These are phyloP conservation scores for Termitomyces sp. DNA, from an alignment of 768 basidiomycete species.

Conservation along the genomic window DNA sequence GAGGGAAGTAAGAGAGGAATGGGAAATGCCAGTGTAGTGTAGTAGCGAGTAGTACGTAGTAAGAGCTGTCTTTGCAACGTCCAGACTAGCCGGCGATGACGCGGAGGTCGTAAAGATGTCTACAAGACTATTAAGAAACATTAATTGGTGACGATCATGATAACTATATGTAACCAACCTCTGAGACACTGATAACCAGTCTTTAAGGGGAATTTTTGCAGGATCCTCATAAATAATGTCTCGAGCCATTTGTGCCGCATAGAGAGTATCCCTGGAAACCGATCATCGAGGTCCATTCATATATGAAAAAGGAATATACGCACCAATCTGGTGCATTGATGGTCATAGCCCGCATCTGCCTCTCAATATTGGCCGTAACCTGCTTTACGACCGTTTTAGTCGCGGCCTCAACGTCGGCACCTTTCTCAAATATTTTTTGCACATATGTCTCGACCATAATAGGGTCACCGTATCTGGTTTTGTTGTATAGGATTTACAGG, in stretches of 20 bases:
- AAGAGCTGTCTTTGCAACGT: not conserved
- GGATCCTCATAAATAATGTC: not conserved
- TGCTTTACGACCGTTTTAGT: not conserved
- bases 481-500: not conserved
- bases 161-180: not conserved
- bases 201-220: not conserved
- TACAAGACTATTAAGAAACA: not conserved
- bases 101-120: not conserved
- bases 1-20: not conserved
- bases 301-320: not conserved
- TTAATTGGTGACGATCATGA: not conserved
- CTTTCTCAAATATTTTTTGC: not conserved
- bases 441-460: not conserved
- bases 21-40: not conserved
- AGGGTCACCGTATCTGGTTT: not conserved
- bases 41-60: not conserved
- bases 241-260: slow-evolving; percentile 1
- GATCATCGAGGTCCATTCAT: not conserved
- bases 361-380: not conserved
- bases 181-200: not conserved
- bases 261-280: not conserved
- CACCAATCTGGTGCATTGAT: not conserved
- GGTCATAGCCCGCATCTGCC: not conserved
- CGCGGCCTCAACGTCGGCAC: not conserved
- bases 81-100: not conserved